Conservation (phyloP, 1,139 yeast genomes). For the Magnusiomyces paraingens region DNA sequence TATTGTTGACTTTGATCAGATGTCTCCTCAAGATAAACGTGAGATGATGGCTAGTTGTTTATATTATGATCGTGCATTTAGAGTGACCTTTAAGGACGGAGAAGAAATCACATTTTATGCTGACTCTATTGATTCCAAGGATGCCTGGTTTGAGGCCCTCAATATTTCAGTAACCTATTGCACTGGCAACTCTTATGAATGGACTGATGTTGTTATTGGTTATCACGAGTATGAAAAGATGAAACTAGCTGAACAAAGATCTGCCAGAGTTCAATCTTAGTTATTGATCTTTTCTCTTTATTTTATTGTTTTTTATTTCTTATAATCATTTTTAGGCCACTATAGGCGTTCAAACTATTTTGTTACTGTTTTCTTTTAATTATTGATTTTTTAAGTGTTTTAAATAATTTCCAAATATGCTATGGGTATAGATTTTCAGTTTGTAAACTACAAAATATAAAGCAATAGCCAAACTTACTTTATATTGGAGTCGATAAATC, state of each 20-base stretch:
- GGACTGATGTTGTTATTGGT: constrained; percentile 31
- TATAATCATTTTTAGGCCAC: no score
- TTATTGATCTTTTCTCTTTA: no score
- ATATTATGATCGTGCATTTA: constrained; percentile 40
- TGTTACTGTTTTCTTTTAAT: no score
- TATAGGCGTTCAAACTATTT: no score
- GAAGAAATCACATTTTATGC: constrained; percentile 63
- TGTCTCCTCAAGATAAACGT: constrained; percentile 11
- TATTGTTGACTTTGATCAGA: constrained; percentile 10
- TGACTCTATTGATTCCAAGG: constrained; percentile 46
- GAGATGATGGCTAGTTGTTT: constrained; percentile 29
- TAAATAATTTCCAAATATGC: no score
- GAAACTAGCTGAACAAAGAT: constrained; percentile 7
- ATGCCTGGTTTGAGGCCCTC: constrained; percentile 44
- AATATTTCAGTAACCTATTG: constrained; percentile 25
- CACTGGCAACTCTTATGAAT: constrained; percentile 25
- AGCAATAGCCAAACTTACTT: no score
- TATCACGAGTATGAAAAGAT: constrained; percentile 11
- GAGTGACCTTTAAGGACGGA: constrained; percentile 54
- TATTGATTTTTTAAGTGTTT: no score
- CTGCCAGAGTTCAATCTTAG: no score
- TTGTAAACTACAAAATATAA: no score
- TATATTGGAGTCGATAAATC: no score
- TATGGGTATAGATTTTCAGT: no score
- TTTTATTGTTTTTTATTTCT: no score